Evolutionary conservation across 352 stramenopile species (phyloP).

Genomic region (Pelagophyceae sp.): DNA sequence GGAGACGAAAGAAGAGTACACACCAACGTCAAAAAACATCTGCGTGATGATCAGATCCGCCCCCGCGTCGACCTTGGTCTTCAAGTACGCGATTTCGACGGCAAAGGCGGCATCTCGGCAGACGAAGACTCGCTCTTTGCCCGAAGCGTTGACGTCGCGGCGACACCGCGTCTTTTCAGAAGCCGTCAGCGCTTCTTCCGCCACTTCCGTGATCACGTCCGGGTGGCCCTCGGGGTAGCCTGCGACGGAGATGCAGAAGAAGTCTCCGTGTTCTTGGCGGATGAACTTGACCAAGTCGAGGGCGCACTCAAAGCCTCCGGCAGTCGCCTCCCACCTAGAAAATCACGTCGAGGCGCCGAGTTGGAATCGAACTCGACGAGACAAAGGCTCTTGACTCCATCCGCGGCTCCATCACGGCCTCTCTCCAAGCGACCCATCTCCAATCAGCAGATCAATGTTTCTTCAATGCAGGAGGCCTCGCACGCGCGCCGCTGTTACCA

Average conservation of each 20-base stretch:
- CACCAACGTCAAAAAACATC: constrained; percentile 95
- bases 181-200: constrained; percentile 47
- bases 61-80: constrained; percentile 88
- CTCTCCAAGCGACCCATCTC: too few relatives aligned
- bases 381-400: neutral
- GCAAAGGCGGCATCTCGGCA: constrained; percentile 72
- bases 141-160: constrained; percentile 38
- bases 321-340: constrained; percentile 43
- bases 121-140: constrained; percentile 50
- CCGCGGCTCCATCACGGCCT: too few relatives aligned
- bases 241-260: constrained; percentile 91
- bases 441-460: too few relatives aligned
- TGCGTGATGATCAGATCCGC: constrained; percentile 97
- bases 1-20: constrained; percentile 87
- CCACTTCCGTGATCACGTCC: constrained; percentile 60
- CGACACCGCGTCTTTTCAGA: constrained; percentile 44
- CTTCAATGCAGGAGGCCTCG: too few relatives aligned
- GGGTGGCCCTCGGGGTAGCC: constrained; percentile 95
- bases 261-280: constrained; percentile 76
- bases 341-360: constrained; percentile 35
- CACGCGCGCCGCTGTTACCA: too few relatives aligned
- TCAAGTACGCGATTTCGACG: constrained; percentile 91
- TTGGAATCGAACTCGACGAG: constrained; percentile 8
- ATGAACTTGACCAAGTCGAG: constrained; percentile 96
- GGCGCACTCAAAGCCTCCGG: constrained; percentile 57